Conservation (phyloP, 2,329 filamentous ascomycete species). For the Ophiostoma sp. region DNA sequence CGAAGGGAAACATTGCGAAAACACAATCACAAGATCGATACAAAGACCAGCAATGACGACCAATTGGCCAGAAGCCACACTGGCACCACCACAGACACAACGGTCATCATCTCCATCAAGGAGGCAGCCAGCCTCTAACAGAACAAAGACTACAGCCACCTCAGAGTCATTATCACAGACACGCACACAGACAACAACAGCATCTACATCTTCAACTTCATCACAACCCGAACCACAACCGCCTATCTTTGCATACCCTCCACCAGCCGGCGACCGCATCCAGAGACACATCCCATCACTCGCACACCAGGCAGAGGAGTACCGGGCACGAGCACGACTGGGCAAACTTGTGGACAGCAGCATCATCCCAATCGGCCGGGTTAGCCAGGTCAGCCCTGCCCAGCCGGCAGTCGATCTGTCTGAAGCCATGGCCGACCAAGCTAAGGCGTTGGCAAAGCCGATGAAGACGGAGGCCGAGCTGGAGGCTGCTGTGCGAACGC, state of each 20-base stretch:
- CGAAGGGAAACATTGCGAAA: background rate
- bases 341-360: background rate
- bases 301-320: conserved; percentile 15
- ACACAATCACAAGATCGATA: background rate
- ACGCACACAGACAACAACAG: background rate
- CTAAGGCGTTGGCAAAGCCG: background rate
- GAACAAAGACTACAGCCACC: no score
- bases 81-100: background rate
- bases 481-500: background rate
- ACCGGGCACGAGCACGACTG: conserved; percentile 1
- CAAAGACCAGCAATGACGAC: background rate
- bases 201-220: background rate
- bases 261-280: background rate
- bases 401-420: background rate
- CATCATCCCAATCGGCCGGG: background rate
- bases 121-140: no score
- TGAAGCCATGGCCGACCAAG: background rate
- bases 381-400: no score
- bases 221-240: background rate
- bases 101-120: background rate
- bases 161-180: background rate
- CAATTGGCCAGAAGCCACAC: background rate
- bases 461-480: background rate
- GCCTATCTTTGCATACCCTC: background rate
- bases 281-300: conserved; percentile 12